These are phyloP conservation scores for Adansonia gregorii DNA, from an alignment of 441 rosid species.

Conservation along the genomic window DNA sequence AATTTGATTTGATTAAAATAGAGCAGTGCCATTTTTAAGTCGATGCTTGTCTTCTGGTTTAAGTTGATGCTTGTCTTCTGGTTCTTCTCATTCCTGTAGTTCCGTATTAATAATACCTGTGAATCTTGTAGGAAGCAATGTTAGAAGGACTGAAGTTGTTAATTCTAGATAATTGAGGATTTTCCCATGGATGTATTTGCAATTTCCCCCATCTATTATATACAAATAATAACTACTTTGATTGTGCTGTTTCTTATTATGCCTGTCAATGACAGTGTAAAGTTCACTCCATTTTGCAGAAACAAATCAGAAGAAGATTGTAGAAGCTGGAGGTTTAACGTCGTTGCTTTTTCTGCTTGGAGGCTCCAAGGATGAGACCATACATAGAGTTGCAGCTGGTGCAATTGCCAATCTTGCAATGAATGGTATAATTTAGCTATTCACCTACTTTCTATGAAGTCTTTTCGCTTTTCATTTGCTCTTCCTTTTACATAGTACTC, in stretches of 20 bases:
- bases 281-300: conserved; percentile 49
- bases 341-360: conserved; percentile 79
- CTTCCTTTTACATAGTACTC: background rate
- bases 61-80: background rate
- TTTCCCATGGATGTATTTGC: background rate
- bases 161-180: background rate
- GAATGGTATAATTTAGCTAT: conserved; percentile 66
- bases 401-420: conserved; percentile 99
- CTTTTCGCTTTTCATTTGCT: conserved; percentile 10
- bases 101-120: background rate
- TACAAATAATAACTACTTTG: background rate
- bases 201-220: background rate
- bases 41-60: background rate
- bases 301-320: conserved; percentile 95
- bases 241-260: conserved; percentile 8
- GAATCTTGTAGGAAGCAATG: conserved; percentile 14
- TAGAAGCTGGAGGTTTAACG: conserved; percentile 95
- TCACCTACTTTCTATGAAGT: conserved; percentile 3
- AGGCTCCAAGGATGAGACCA: conserved; percentile 86
- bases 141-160: background rate
- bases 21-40: background rate
- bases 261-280: conserved; percentile 17
- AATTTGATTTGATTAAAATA: conserved; percentile 8
- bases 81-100: background rate
- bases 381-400: conserved; percentile 98